Evolutionary conservation across 331 rosid species (phyloP).

Genomic region (Spiraea crenata): DNA sequence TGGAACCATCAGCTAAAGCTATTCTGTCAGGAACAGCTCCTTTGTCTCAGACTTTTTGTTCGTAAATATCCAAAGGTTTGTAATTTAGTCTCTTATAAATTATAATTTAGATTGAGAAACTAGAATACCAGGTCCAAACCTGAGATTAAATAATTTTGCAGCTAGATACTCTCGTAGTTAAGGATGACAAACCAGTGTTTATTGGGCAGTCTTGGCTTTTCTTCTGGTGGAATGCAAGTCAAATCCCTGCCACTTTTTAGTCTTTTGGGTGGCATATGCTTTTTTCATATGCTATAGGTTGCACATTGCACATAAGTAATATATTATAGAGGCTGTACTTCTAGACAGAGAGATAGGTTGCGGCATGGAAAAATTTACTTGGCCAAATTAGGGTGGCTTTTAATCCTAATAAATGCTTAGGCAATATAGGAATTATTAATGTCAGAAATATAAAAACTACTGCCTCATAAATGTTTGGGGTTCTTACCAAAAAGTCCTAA

Average conservation of each 20-base stretch:
- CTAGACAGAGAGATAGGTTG: not conserved
- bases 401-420: not conserved
- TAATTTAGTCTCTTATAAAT: conserved; percentile 7
- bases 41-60: conserved; percentile 66
- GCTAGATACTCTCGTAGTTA: not conserved
- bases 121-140: not conserved
- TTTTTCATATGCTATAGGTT: conserved; percentile 1
- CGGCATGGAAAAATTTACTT: not conserved
- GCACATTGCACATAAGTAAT: not conserved
- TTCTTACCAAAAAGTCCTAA: too few relatives aligned
- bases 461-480: not conserved
- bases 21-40: conserved; percentile 53
- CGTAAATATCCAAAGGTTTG: conserved; percentile 67
- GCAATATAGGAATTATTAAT: not conserved
- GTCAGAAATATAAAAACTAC: not conserved
- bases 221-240: not conserved
- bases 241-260: not conserved
- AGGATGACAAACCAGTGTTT: not conserved
- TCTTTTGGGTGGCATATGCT: not conserved
- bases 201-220: not conserved
- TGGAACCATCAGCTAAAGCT: conserved; percentile 65
- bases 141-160: not conserved
- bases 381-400: not conserved
- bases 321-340: not conserved
- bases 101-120: not conserved